Evolutionary conservation across 345 rosid genomes (phyloP), one percentile per base, ranked within the genome.

Genomic region (Populus nigra): DNA sequence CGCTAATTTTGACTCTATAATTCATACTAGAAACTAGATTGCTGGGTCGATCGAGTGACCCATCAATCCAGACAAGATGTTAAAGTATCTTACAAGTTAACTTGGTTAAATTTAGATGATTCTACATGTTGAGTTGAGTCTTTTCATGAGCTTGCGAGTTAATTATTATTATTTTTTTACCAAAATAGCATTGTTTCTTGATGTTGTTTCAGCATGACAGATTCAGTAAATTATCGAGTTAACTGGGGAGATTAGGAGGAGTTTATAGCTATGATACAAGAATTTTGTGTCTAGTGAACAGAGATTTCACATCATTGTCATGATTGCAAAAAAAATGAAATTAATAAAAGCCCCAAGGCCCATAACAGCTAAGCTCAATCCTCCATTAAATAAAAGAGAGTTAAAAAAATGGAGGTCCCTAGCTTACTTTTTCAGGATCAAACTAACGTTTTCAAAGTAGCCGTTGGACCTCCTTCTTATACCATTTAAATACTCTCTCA

Each of bases 391-490:
- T 16, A 8, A 57, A 45, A 71, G 27, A 1, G 20, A 65, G 8
- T 1, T 27, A 4, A 27, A 55, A 29, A 71, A 5, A 31, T 7
- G 45, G 3, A 47, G 50, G 47, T 36, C n/a, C 17, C 0, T 0
- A 12, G 29, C 65, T n/a, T 59, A 23, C 72, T 53, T 68, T 65
- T n/a, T 41, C 68, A 72, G 50, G 59, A 66, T 16, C 76, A 36
- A 72, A 25, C 77, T 8, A 53, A 15, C 69, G 57, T 73, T 66
- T 73, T 90, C 92, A 85, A 90, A 88, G 82, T 93, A 92, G 92
- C 98, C 97, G 98, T 92, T 91, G 73, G 82, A 83, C 85, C 91
- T 31, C 80, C 88, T 50, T 43, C 77, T 23, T 6, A 23, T 62
- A 38, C 75, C 59, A 77, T 79, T 83, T 78, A 83, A 84, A 83